Evolutionary conservation across 2,329 filamentous ascomycete genomes (phyloP).

Genomic region (Aspergillus fructus): DNA sequence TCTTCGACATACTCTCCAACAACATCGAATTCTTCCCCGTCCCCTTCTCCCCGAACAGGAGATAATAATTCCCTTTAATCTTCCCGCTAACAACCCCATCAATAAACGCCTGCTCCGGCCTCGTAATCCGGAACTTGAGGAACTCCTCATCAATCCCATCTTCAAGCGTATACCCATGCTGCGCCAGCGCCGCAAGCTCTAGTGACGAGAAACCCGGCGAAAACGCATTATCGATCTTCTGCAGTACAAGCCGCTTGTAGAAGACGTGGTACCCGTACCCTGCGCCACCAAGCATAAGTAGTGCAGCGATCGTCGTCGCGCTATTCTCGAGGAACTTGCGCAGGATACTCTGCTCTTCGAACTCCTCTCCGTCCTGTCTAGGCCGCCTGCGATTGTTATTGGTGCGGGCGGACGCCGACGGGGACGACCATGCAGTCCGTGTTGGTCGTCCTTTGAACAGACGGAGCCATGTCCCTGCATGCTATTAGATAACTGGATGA

Average conservation of each 20-base stretch:
- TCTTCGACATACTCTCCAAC: conserved; percentile 89
- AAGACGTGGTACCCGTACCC: conserved; percentile 76
- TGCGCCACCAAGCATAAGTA: conserved; percentile 46
- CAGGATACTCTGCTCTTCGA: neutral
- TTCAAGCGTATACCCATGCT: conserved; percentile 6
- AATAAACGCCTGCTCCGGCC: conserved; percentile 77
- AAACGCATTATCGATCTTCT: conserved; percentile 92
- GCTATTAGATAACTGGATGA: neutral
- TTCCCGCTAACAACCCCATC: conserved; percentile 76
- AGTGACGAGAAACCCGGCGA: conserved; percentile 86
- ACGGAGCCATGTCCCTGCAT: neutral
- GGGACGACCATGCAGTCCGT: neutral
- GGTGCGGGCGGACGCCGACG: neutral
- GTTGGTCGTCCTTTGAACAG: neutral
- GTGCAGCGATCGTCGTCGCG: conserved; percentile 2
- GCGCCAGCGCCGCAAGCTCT: conserved; percentile 65
- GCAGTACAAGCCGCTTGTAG: conserved; percentile 88
- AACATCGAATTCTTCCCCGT: conserved; percentile 97
- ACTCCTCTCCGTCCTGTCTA: neutral
- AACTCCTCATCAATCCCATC: conserved; percentile 37
- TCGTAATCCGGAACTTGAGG: conserved; percentile 68
- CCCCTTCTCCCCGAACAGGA: conserved; percentile 92
- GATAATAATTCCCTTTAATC: conserved; percentile 78
- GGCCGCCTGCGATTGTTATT: neutral
- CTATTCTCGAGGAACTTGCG: conserved; percentile 11